A percentile compares a stretch with the other conserved stretches of the same genome.
These are phyloP conservation scores for Amanita fuliginea DNA, from an alignment of 768 basidiomycete species.

Conservation along the genomic window DNA sequence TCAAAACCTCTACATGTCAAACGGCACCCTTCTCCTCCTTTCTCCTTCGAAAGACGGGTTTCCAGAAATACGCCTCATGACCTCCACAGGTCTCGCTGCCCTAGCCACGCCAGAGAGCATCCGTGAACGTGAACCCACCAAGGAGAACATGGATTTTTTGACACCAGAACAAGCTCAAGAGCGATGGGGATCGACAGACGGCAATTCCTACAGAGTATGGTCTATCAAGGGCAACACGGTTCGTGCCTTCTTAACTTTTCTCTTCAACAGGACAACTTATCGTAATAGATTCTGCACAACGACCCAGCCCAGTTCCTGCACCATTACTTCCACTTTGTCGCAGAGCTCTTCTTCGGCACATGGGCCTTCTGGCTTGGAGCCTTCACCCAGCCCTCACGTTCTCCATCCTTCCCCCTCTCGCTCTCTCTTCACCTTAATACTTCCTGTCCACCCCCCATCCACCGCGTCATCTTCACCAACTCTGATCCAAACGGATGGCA, in stretches of 20 bases:
- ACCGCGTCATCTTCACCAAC: conserved; percentile 65
- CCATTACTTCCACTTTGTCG: conserved; percentile 85
- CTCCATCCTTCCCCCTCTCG: conserved; percentile 4
- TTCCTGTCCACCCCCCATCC: conserved; percentile 37
- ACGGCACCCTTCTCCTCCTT: conserved; percentile 70
- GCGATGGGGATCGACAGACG: conserved; percentile 41
- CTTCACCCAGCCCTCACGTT: conserved; percentile 11
- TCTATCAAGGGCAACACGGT: conserved; percentile 68
- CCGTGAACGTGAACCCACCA: conserved; percentile 54
- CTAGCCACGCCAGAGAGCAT: conserved; percentile 53
- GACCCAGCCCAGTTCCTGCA: conserved; percentile 69
- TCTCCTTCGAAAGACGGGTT: conserved; percentile 23
- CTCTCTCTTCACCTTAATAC: conserved; percentile 2
- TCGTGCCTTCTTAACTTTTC: conserved; percentile 5
- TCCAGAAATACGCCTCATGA: conserved; percentile 42
- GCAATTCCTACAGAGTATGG: conserved; percentile 38
- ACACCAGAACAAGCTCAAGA: conserved; percentile 44
- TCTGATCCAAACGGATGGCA: conserved; percentile 46
- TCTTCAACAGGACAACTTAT: neutral
- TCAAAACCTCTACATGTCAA: conserved; percentile 74
- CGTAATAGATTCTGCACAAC: conserved; percentile 41
- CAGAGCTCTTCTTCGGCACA: conserved; percentile 66
- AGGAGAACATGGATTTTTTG: conserved; percentile 50
- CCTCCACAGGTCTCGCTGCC: conserved; percentile 53
- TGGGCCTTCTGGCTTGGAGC: conserved; percentile 69